Base-by-base conservation (phyloP, 306 rosid species). In the Gleditsia sinensis region DNA sequence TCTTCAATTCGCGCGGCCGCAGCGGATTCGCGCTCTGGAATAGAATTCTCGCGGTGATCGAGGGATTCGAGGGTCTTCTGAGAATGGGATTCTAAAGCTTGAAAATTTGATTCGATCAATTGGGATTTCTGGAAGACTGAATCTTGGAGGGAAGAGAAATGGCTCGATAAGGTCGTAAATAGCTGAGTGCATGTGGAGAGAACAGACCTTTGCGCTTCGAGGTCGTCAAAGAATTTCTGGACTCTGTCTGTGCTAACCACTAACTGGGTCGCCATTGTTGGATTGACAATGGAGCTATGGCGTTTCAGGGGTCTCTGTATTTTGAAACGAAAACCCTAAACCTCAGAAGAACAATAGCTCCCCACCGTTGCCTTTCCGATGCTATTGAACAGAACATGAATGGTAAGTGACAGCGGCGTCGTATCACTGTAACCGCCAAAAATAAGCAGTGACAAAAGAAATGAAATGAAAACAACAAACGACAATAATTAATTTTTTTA, bases 21-120 rank as follows among this genome's bases (percentile, higher is more conserved):
- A n/a, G 81, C 76, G 48, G 90, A 81, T 76, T 89, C 87, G 66
- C 85, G 85, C 62, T 86, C 91, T 1, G 86, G 86, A 62, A 91
- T 89, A 42, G 88, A 81, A 60, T 56, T 25, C 71, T 89, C 91
- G 21, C 87, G 88, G 70, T 3, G 66, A 56, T 67, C 64, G 80
- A 89, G 85, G 50, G 87, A 84, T 14, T 77, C 71, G 3, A 83
- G 83, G 83, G 91, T 83, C 72, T 84, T 61, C 10, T 30, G 49
- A 64, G 82, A 71, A 36, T 46, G 77, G 48, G 91, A 82, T 32
- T 87, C 77, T 11, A 89, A 75, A 17, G 91, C 59, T 73, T 82
- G 84, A 60, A 86, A 57, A 67, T 83, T 84, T 42, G 92, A 70
- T 30, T 89, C 92, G 33, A 91, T 79, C 60, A 78, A 75, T 69